Evolutionary conservation across 345 rosid species (phyloP).

Genomic region (Euphorbia peplus): DNA sequence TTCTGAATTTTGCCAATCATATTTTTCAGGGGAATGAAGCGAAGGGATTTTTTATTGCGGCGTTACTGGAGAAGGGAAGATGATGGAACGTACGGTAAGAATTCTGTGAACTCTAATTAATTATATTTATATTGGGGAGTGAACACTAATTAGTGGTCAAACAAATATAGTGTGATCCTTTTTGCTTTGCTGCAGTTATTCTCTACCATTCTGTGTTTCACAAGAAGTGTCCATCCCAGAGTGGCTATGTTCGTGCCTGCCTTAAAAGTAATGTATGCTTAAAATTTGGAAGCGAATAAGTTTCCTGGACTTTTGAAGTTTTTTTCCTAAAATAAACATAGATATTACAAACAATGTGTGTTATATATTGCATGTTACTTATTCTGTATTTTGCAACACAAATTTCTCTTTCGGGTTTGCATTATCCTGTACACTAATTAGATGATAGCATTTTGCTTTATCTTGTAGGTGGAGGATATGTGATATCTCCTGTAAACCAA

Average conservation of each 20-base stretch:
- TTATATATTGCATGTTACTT: background rate
- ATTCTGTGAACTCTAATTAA: slow-evolving; percentile 13
- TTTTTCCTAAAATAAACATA: background rate
- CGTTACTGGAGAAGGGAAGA: slow-evolving; percentile 99
- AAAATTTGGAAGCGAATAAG: slow-evolving; percentile 23
- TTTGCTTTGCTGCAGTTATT: slow-evolving; percentile 56
- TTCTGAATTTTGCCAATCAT: slow-evolving; percentile 15
- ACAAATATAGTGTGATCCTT: slow-evolving; percentile 23
- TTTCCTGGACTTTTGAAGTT: background rate
- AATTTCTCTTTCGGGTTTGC: too few species aligned
- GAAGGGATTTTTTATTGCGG: slow-evolving; percentile 73
- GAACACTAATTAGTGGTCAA: slow-evolving; percentile 3
- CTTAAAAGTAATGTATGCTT: slow-evolving; percentile 96
- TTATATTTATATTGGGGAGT: slow-evolving; percentile 13
- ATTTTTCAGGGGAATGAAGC: slow-evolving; percentile 72
- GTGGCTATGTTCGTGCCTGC: slow-evolving; percentile 82
- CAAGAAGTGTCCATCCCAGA: slow-evolving; percentile 82
- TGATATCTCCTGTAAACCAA: slow-evolving; percentile 68
- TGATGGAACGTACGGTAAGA: slow-evolving; percentile 87
- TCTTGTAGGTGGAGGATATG: slow-evolving; percentile 90
- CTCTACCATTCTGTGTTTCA: slow-evolving; percentile 90
- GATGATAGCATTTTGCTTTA: slow-evolving; percentile 16
- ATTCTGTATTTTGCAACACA: too few species aligned
- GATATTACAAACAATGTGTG: background rate
- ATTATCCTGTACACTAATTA: background rate